These are phyloP conservation scores for Arthrinium puccinioides DNA, from an alignment of 2,329 filamentous ascomycete species.

Conservation along the genomic window DNA sequence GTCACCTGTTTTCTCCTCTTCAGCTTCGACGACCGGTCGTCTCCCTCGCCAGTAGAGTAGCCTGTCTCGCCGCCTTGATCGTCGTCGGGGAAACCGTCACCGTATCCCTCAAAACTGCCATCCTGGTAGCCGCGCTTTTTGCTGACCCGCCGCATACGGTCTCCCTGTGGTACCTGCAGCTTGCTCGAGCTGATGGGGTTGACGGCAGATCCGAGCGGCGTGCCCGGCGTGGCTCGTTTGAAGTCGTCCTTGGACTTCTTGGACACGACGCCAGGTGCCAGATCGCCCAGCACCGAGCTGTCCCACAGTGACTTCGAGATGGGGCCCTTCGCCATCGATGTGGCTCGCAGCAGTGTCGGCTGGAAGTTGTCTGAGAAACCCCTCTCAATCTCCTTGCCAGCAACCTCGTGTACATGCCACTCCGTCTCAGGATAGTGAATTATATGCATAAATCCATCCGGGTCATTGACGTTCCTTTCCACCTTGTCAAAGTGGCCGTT, in stretches of 20 bases:
- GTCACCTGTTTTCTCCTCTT: slow-evolving; percentile 62
- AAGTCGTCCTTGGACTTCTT: slow-evolving; percentile 27
- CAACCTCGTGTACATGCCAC: slow-evolving; percentile 48
- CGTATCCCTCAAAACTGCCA: slow-evolving; percentile 66
- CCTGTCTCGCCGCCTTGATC: slow-evolving; percentile 49
- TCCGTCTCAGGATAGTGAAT: slow-evolving; percentile 44
- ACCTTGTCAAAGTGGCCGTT: slow-evolving; percentile 53
- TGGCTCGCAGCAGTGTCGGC: slow-evolving; percentile 39
- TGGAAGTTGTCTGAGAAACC: slow-evolving; percentile 41
- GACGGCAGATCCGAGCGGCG: slow-evolving; percentile 33
- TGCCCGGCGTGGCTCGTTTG: slow-evolving; percentile 38
- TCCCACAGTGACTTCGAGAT: slow-evolving; percentile 51
- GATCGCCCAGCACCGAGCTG: slow-evolving; percentile 49
- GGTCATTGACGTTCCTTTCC: slow-evolving; percentile 46
- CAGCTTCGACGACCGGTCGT: slow-evolving; percentile 45
- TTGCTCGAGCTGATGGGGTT: slow-evolving; percentile 20
- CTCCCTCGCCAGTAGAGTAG: slow-evolving; percentile 68
- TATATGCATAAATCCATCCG: slow-evolving; percentile 46
- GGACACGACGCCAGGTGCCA: slow-evolving; percentile 34
- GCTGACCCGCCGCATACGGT: slow-evolving; percentile 55
- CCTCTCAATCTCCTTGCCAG: slow-evolving; percentile 46
- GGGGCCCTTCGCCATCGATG: slow-evolving; percentile 49
- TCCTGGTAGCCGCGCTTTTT: slow-evolving; percentile 75
- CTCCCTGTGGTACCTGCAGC: slow-evolving; percentile 33
- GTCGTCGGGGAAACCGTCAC: slow-evolving; percentile 64